Evolutionary conservation across 768 basidiomycete genomes (phyloP), one percentile per base, ranked within the genome.

Genomic region (Leccinum uliginosum): DNA sequence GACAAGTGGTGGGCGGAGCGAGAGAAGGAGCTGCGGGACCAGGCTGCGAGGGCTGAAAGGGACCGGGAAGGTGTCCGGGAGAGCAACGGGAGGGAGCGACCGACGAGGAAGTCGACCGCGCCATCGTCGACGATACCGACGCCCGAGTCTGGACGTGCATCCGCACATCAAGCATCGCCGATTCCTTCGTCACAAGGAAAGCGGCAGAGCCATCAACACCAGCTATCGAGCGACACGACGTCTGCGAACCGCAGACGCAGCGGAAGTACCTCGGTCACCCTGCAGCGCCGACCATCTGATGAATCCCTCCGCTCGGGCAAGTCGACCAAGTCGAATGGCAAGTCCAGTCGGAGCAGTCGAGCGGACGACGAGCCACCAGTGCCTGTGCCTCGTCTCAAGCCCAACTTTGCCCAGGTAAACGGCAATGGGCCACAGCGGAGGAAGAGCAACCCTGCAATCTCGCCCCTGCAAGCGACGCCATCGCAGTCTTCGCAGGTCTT

Each of bases 361-460:
- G 34, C 65, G 26, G 59, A 71, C 46, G 61, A 65, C 19, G 69
- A 63, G 26, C 69, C 71, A 5, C 69, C 69, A 0, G 69, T 72
- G 2, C 69, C 71, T 0, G 69, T 72, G 2, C 69, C 71, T 23
- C 71, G 69, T 21, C 60, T 68, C n/a, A 71, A 58, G 56, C 68
- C 61, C 62, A 65, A 56, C 59, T 71, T 65, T 56, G 52, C 53
- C 40, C 58, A 61, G 45, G 51, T 60, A 21, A 69, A 56, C 23
- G 63, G 59, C 12, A 60, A 26, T 21, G 62, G 62, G 44, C 65
- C 65, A 23, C 56, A 77, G 10, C 76, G 81, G 32, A 76, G 73
- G 64, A 82, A 83, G 73, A 81, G 83, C 53, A 81, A 81, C 76
- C 80, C 81, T 1, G 61, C 76, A 10, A 65, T 71, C 32, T 55